These are phyloP conservation scores for Metarhizium rileyi DNA, from an alignment of 2,329 filamentous ascomycete genomes.

Conservation along the genomic window DNA sequence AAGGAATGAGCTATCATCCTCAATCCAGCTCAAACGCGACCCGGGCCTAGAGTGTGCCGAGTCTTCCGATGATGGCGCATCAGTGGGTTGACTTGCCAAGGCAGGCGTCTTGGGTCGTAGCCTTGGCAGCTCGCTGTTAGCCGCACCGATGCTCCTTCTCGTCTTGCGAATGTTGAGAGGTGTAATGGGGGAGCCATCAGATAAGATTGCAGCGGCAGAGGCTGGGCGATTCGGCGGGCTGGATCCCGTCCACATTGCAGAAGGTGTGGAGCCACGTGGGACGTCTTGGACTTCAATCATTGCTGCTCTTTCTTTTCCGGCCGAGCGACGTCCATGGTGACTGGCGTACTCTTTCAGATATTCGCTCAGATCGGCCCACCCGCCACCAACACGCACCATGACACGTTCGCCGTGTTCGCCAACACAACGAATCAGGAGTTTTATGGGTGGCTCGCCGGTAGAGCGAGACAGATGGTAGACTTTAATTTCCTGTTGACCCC, in stretches of 20 bases:
- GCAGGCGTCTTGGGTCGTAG: slow-evolving; percentile 34
- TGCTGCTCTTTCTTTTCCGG: slow-evolving; percentile 30
- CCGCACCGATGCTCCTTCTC: slow-evolving; percentile 34
- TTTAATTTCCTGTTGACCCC: slow-evolving; percentile 66
- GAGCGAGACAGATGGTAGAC: slow-evolving; percentile 84
- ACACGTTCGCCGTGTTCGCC: slow-evolving; percentile 85
- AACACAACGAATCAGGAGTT: slow-evolving; percentile 86
- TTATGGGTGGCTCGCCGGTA: slow-evolving; percentile 79
- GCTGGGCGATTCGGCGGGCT: slow-evolving; percentile 30
- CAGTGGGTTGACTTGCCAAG: slow-evolving; percentile 21
- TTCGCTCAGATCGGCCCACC: slow-evolving; percentile 95
- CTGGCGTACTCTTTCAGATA: slow-evolving; percentile 89
- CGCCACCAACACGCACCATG: slow-evolving; percentile 95
- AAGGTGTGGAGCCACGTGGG: slow-evolving; percentile 21
- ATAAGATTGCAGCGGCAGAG: slow-evolving; percentile 29
- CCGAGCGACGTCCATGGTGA: slow-evolving; percentile 72
- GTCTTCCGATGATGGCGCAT: slow-evolving; percentile 34
- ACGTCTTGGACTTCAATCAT: slow-evolving; percentile 51
- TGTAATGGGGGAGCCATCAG: slow-evolving; percentile 29
- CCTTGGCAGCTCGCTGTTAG: slow-evolving; percentile 20
- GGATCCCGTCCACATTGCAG: slow-evolving; percentile 20
- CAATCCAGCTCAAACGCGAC: slow-evolving; percentile 46
- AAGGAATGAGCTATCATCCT: slow-evolving; percentile 48
- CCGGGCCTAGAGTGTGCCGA: slow-evolving; percentile 40
- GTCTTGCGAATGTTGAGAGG: slow-evolving; percentile 47